These are phyloP conservation scores for Suhomyces prunicola DNA, from an alignment of 805 yeast species.

Conservation along the genomic window DNA sequence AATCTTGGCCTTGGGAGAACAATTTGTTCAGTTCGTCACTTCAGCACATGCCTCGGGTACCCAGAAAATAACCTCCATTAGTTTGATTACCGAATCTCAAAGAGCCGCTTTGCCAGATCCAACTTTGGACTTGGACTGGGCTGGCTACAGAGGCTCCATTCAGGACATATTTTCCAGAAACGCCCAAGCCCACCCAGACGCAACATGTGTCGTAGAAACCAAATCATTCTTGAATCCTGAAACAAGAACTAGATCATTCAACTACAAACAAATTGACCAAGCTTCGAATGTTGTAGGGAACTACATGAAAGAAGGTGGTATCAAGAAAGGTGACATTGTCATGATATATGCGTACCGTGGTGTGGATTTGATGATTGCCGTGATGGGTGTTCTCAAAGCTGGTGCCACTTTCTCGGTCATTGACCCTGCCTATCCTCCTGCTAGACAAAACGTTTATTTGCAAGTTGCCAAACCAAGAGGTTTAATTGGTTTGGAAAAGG, in stretches of 20 bases:
- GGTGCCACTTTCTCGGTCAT: constrained; percentile 98
- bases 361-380: constrained; percentile 94
- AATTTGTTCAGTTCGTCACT: constrained; percentile 54
- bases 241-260: constrained; percentile 65
- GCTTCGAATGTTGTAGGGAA: constrained; percentile 94
- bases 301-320: constrained; percentile 75
- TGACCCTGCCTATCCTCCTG: constrained; percentile 99
- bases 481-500: constrained; percentile 83
- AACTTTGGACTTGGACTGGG: constrained; percentile 82
- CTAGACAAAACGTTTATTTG: constrained; percentile 89
- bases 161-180: constrained; percentile 92
- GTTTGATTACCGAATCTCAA: constrained; percentile 69
- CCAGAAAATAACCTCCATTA: constrained; percentile 53
- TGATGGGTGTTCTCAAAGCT: constrained; percentile 96
- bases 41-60: constrained; percentile 33
- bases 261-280: constrained; percentile 83
- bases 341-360: constrained; percentile 98
- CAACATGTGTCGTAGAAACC: constrained; percentile 92
- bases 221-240: constrained; percentile 58
- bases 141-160: constrained; percentile 88
- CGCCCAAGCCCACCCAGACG: constrained; percentile 79
- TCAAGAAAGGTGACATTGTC: constrained; percentile 88
- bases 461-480: constrained; percentile 93
- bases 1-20: constrained; percentile 67
- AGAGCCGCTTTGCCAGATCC: constrained; percentile 75